These are phyloP conservation scores for Alternaria arborescens DNA, from an alignment of 2,329 filamentous ascomycete species.

Conservation along the genomic window DNA sequence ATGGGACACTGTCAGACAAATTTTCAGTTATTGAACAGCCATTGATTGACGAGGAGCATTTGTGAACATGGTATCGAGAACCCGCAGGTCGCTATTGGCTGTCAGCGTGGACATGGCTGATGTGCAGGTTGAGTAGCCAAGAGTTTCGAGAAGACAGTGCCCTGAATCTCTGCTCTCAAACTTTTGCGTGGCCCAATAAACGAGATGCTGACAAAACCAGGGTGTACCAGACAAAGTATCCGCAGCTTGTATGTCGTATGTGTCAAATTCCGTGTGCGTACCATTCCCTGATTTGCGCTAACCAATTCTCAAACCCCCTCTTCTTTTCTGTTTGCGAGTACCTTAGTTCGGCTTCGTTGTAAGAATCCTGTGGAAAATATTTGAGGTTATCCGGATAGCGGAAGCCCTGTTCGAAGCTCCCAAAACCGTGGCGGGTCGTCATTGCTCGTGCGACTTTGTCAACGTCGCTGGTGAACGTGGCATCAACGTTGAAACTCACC, in stretches of 20 bases:
- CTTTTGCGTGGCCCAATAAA: accelerated
- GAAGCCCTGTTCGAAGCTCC: too few species aligned
- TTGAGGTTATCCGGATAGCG: background rate
- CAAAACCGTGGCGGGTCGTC: too few species aligned
- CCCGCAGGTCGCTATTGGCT: too few species aligned
- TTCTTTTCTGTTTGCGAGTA: background rate
- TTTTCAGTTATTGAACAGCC: too few species aligned
- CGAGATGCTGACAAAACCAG: background rate
- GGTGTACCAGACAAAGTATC: too few species aligned
- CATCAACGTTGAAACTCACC: background rate
- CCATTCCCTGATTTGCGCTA: background rate
- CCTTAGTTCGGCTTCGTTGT: background rate
- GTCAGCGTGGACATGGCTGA: too few species aligned
- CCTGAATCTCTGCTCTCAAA: background rate
- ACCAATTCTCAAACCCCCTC: background rate
- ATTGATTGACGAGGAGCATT: too few species aligned
- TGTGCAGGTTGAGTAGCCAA: too few species aligned
- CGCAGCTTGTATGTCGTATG: background rate
- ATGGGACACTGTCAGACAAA: background rate
- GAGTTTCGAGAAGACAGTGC: too few species aligned
- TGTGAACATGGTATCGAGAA: too few species aligned
- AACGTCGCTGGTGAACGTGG: background rate
- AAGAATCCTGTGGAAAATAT: background rate
- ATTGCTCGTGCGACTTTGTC: too few species aligned
- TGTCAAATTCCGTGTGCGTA: background rate